A percentile compares a stretch with the other conserved stretches of the same genome.
phyloP scores from a whole-genome alignment of 257 asterid species.

The Ocimum tenuiflorum region DNA sequence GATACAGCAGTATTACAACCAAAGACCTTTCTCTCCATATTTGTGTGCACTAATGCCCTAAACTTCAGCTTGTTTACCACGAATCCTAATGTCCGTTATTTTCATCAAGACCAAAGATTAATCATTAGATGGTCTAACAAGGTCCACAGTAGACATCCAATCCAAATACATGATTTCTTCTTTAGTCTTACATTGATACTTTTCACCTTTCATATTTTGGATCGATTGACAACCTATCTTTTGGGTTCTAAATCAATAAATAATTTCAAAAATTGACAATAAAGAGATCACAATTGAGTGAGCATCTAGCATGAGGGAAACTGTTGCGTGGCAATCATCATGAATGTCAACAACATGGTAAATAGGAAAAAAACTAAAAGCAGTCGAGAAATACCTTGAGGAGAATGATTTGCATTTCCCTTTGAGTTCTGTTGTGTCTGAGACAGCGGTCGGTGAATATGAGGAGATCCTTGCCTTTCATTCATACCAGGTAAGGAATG shows the following conservation, averaged over 20 bases:
- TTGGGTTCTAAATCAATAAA: no score
- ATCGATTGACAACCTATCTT: no score
- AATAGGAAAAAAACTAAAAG: not conserved
- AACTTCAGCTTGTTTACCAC: not conserved
- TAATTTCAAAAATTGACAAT: conserved; percentile 1
- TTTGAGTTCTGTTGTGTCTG: conserved; percentile 63
- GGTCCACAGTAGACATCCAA: not conserved
- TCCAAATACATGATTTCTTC: not conserved
- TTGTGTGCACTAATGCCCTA: not conserved
- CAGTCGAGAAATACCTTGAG: conserved; percentile 59
- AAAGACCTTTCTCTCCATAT: not conserved
- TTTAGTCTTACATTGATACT: no score
- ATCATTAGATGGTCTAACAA: not conserved
- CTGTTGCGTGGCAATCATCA: conserved; percentile 6
- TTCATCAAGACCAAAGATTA: not conserved
- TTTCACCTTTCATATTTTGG: no score
- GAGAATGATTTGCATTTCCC: conserved; percentile 63
- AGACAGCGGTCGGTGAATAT: conserved; percentile 61
- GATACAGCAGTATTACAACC: not conserved
- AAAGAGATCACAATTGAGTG: not conserved
- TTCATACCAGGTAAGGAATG: conserved; percentile 67
- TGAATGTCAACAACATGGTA: no score
- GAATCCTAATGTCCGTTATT: not conserved
- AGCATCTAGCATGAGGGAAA: conserved; percentile 1
- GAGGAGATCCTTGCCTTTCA: conserved; percentile 87